phyloP scores from a whole-genome alignment of 2,329 filamentous ascomycete genomes.

The Sporothrix dimorphospora region DNA sequence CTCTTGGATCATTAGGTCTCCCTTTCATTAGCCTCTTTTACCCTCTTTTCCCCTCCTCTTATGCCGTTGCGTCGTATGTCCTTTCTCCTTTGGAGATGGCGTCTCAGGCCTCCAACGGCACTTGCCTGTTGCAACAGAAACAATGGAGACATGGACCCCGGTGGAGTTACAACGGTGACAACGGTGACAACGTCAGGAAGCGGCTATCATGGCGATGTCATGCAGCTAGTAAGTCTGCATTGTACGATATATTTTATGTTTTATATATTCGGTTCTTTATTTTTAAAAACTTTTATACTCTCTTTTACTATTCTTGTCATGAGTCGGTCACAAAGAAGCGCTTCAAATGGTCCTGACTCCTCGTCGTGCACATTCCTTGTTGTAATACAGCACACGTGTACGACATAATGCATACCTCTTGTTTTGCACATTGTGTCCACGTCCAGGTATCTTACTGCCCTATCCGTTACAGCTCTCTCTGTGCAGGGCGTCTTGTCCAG shows the following conservation, averaged over 20 bases:
- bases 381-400: too few species aligned
- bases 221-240: background rate
- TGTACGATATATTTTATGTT: background rate
- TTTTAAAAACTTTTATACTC: too few species aligned
- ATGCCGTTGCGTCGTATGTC: background rate
- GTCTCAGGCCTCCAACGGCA: constrained; percentile 13
- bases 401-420: too few species aligned
- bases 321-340: too few species aligned
- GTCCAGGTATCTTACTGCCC: too few species aligned
- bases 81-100: background rate
- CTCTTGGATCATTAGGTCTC: background rate
- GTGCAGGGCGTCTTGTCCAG: background rate
- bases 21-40: background rate
- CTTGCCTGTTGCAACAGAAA: background rate
- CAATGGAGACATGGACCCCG: background rate
- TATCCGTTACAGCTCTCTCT: constrained; percentile 10
- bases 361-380: background rate
- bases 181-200: background rate
- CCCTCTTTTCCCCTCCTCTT: background rate
- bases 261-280: too few species aligned
- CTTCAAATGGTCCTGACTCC: background rate
- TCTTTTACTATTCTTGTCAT: background rate
- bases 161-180: background rate
- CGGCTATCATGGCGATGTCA: background rate
- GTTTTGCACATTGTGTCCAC: too few species aligned